Percentiles rank a stretch among this genome's conserved stretches.
Conservation (phyloP, 1,139 yeast species). For the Ogataea hybrid region DNA sequence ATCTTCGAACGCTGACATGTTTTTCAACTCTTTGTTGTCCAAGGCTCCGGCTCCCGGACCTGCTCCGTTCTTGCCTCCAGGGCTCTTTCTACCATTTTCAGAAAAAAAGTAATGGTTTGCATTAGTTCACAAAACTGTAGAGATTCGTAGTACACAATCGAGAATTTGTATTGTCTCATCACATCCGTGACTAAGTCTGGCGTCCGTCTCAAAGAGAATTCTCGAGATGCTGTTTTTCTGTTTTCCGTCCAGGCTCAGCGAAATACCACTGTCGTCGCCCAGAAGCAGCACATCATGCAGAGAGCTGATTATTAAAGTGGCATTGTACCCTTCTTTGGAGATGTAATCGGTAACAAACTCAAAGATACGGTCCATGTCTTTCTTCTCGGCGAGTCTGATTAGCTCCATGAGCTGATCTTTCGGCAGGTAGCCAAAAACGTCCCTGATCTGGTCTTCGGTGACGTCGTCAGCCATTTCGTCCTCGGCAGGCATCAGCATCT, state of each 20-base stretch:
- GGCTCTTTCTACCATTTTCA: conserved; percentile 5
- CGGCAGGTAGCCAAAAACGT: conserved; percentile 86
- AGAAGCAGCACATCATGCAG: conserved; percentile 71
- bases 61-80: conserved; percentile 12
- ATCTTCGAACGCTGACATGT: conserved; percentile 40
- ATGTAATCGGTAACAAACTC: conserved; percentile 48
- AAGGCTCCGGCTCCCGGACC: conserved; percentile 31
- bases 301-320: conserved; percentile 73
- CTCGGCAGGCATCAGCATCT: conserved; percentile 34
- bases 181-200: conserved; percentile 76
- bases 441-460: conserved; percentile 37
- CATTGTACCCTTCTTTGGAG: conserved; percentile 82
- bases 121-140: conserved; percentile 37
- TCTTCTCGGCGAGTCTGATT: conserved; percentile 39
- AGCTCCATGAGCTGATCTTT: conserved; percentile 47
- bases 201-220: conserved; percentile 72
- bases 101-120: conserved; percentile 8
- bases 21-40: conserved; percentile 51
- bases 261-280: conserved; percentile 17
- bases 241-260: conserved; percentile 39
- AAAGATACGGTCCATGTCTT: conserved; percentile 43
- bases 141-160: conserved; percentile 61
- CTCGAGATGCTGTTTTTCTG: conserved; percentile 66
- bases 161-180: conserved; percentile 87
- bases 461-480: conserved; percentile 31